Evolutionary conservation across 805 yeast species (phyloP).

Genomic region (Yarrowia yakushimensis): DNA sequence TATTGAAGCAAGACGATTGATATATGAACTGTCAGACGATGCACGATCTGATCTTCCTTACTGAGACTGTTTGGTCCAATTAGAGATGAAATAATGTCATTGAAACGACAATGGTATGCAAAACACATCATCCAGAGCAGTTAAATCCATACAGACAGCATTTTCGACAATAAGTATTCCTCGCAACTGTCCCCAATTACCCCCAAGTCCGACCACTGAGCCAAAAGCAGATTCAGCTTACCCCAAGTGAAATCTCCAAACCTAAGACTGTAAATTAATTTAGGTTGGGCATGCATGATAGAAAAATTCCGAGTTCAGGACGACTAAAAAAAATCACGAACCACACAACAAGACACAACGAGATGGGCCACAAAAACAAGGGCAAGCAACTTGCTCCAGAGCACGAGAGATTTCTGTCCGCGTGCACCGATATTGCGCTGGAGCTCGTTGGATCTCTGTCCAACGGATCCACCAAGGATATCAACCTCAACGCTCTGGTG

Average conservation of each 20-base stretch:
- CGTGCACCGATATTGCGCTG: constrained; percentile 87
- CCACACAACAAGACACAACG: neutral
- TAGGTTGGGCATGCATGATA: constrained; percentile 18
- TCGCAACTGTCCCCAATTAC: too few species aligned
- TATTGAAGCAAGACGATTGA: too few species aligned
- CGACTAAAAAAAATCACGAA: neutral
- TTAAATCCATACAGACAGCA: too few species aligned
- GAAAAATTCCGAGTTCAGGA: constrained; percentile 1
- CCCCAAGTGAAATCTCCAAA: neutral
- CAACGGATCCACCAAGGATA: constrained; percentile 62
- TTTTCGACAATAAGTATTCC: too few species aligned
- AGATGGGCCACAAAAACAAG: constrained; percentile 40
- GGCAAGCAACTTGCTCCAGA: constrained; percentile 74
- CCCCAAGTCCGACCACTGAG: neutral
- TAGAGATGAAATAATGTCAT: too few species aligned
- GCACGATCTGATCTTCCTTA: too few species aligned
- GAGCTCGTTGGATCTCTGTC: constrained; percentile 72
- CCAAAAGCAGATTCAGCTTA: neutral
- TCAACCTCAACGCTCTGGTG: constrained; percentile 86
- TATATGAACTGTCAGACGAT: too few species aligned
- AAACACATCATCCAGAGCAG: neutral
- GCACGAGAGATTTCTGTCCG: constrained; percentile 85
- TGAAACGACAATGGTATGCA: too few species aligned
- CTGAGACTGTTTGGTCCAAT: too few species aligned
- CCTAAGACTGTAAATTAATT: neutral